These are phyloP conservation scores for Pseudozyma thailandica DNA, from an alignment of 1,284 basidiomycete species.

Conservation along the genomic window DNA sequence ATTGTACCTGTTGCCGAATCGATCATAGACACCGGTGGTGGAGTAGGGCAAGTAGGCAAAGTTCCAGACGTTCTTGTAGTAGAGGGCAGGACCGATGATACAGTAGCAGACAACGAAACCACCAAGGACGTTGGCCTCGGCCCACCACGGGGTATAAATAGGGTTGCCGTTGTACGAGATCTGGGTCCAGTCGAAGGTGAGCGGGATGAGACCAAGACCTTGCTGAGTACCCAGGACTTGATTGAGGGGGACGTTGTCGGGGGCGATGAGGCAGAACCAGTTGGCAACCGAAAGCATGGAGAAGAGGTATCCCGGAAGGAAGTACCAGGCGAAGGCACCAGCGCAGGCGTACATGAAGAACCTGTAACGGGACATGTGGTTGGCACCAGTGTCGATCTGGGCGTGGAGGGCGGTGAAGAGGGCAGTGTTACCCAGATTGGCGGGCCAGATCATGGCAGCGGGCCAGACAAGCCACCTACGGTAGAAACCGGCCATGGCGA, in stretches of 20 bases:
- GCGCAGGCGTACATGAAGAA: constrained; percentile 54
- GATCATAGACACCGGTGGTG: constrained; percentile 53
- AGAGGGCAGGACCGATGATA: constrained; percentile 57
- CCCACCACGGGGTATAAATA: constrained; percentile 58
- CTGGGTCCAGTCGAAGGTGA: constrained; percentile 63
- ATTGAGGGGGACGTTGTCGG: constrained; percentile 60
- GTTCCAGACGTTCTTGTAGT: constrained; percentile 61
- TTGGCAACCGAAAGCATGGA: constrained; percentile 55
- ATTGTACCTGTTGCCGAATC: constrained; percentile 55
- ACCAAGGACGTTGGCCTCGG: constrained; percentile 50
- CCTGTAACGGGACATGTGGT: constrained; percentile 70
- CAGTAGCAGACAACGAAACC: constrained; percentile 56
- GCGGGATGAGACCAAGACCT: constrained; percentile 53
- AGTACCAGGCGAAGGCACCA: constrained; percentile 55
- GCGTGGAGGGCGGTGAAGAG: constrained; percentile 60
- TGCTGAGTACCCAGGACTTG: constrained; percentile 57
- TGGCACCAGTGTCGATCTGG: constrained; percentile 39
- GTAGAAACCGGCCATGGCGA: constrained; percentile 60
- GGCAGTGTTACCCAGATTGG: constrained; percentile 55
- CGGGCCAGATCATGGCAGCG: constrained; percentile 64
- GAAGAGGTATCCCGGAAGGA: constrained; percentile 62
- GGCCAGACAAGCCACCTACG: constrained; percentile 62
- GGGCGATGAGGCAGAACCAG: constrained; percentile 62
- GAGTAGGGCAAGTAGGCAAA: constrained; percentile 55
- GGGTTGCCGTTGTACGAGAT: constrained; percentile 50